A percentile compares a stretch with the other conserved stretches of the same genome.
These are phyloP conservation scores for Sparassis latifolia DNA, from an alignment of 1,284 basidiomycete genomes.

Conservation along the genomic window DNA sequence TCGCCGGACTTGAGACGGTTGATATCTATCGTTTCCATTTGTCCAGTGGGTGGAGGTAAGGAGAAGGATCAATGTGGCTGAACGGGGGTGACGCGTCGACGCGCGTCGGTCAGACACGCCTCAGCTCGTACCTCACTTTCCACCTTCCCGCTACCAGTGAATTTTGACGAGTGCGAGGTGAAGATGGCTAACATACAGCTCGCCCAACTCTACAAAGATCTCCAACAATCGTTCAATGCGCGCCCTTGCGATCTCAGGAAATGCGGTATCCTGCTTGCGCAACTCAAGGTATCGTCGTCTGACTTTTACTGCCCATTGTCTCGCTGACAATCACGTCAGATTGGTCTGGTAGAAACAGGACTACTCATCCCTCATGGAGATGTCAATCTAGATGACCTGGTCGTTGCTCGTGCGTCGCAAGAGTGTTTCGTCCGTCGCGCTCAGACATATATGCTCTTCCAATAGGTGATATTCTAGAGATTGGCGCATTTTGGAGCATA, in stretches of 20 bases:
- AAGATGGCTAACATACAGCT: conserved; percentile 50
- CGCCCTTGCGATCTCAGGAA: conserved; percentile 61
- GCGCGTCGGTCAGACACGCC: conserved; percentile 41
- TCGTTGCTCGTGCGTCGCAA: conserved; percentile 56
- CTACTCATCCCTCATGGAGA: conserved; percentile 63
- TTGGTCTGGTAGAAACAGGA: conserved; percentile 73
- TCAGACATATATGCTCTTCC: not conserved
- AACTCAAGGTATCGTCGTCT: conserved; percentile 58
- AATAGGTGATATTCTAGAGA: conserved; percentile 89
- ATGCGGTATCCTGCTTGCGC: conserved; percentile 52
- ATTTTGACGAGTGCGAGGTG: too few relatives aligned
- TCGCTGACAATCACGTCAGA: conserved; percentile 33
- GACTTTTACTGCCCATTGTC: not conserved
- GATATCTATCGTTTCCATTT: conserved; percentile 70
- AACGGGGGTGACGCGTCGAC: conserved; percentile 37
- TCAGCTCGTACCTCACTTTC: conserved; percentile 26
- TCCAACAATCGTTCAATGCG: conserved; percentile 54
- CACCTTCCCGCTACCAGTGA: conserved; percentile 1
- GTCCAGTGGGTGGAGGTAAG: conserved; percentile 18
- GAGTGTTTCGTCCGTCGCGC: not conserved
- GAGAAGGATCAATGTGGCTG: conserved; percentile 15
- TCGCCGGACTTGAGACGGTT: conserved; percentile 84
- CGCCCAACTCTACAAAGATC: conserved; percentile 53
- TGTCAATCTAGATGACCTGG: conserved; percentile 54
- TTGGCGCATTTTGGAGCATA: conserved; percentile 92